Base-by-base conservation (phyloP, 192 early-diverging fungal genomes). In the Podila clonocystis region DNA sequence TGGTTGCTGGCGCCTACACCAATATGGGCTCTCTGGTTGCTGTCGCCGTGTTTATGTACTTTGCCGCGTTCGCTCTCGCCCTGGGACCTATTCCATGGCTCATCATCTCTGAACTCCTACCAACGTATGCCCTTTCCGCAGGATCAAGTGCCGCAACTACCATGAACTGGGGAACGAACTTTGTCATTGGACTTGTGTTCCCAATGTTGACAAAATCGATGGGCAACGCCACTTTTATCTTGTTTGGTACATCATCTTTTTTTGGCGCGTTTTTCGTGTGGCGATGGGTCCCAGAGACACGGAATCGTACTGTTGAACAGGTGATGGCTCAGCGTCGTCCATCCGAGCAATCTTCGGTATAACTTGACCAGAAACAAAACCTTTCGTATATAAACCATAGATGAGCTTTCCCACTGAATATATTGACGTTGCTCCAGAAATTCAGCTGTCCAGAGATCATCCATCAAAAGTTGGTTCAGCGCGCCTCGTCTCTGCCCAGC, bases 81-180 rank as follows among this genome's bases (percentile, higher is more conserved):
- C 72, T 94, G 9, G 94, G 94, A 20, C 89, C 91, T 0, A 93
- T 95, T 38, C 93, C 95, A 13, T 96, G 94, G 93, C 70, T 94
- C 5, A 86, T 94, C 17, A 84, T 92, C 5, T 90, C 93, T 15
- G 95, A 96, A 67, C 86, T 95, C 63, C 84, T 91, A 4, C 95
- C 95, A 3, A 85, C 88, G 7, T 93, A 93, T 63, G 94, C 93
- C 3, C 84, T 92, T 50, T 90, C 91, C 5, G 74, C 92, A 17
- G 90, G 91, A 30, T 90, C 91, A 6, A 90, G 91, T 20, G 80
- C 93, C 15, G 91, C 93, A 17, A 94, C 92, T 4, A 89, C 85
- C 15, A 78, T 91, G 15, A 95, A 95, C 65, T 96, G 94, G 90
- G 31, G 67, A 2, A 65, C 75, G 30, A 88, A 88, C 52, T 86